phyloP scores from a whole-genome alignment of 1,284 basidiomycete genomes.

The Apiotrichum montevideense region DNA sequence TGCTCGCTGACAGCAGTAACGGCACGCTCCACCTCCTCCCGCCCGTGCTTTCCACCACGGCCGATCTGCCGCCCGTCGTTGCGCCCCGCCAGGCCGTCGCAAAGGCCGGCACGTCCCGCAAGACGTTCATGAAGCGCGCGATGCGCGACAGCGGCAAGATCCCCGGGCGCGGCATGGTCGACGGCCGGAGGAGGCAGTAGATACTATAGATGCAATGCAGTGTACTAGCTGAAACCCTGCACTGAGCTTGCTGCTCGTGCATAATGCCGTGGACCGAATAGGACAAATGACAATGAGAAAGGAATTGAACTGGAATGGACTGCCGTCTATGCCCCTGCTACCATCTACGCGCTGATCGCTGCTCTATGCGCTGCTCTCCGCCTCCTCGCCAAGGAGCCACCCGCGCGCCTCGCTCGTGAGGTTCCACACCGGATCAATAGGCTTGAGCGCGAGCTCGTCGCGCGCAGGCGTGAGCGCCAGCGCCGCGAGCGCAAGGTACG shows the following conservation, averaged over 20 bases:
- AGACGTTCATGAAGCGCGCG: conserved; percentile 29
- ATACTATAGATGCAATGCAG: no score
- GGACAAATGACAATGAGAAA: neutral
- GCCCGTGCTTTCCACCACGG: conserved; percentile 7
- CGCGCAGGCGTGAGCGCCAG: conserved; percentile 57
- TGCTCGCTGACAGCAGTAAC: conserved; percentile 2
- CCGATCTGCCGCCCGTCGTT: conserved; percentile 26
- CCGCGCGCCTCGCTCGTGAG: conserved; percentile 57
- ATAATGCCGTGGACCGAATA: no score
- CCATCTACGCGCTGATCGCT: no score
- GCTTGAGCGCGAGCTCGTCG: conserved; percentile 55
- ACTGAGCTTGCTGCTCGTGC: no score
- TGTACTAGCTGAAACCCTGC: no score
- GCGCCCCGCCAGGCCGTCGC: conserved; percentile 11
- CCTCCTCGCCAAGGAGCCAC: conserved; percentile 52
- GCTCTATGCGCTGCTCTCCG: neutral
- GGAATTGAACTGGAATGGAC: neutral
- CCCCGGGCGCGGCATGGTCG: conserved; percentile 25
- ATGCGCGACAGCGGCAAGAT: conserved; percentile 31
- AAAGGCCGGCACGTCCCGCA: conserved; percentile 2
- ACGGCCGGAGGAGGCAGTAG: conserved; percentile 22
- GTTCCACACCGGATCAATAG: conserved; percentile 64
- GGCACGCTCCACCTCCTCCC: conserved; percentile 23
- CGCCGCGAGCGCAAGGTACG: conserved; percentile 78
- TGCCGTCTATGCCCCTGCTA: no score